phyloP scores from a whole-genome alignment of 2,329 filamentous ascomycete genomes.

The Trichoderma pleuroti region DNA sequence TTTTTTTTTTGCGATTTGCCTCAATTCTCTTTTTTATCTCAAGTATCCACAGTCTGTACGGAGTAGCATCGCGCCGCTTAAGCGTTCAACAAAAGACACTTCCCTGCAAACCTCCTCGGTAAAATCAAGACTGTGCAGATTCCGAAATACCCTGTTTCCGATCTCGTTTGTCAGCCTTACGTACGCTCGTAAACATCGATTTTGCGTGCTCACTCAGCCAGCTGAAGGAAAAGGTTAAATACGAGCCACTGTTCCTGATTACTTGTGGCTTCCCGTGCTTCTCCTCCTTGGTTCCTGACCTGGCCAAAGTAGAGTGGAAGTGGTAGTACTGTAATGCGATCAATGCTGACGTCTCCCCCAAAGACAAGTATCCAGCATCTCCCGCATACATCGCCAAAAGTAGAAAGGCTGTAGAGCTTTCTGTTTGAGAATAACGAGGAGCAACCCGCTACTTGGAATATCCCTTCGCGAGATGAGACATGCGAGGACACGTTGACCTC shows the following conservation, averaged over 20 bases:
- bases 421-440: not conserved
- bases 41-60: not conserved
- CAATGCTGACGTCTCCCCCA: not conserved
- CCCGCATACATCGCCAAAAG: constrained; percentile 1
- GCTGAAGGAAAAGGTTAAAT: constrained; percentile 14
- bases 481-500: not conserved
- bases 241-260: constrained; percentile 15
- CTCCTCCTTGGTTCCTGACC: constrained; percentile 13
- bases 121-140: not conserved
- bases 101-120: constrained; percentile 13
- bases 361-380: not conserved
- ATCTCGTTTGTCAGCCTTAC: constrained; percentile 13
- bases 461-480: constrained; percentile 2
- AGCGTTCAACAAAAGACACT: not conserved
- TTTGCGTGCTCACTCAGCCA: constrained; percentile 14
- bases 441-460: not conserved
- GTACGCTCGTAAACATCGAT: constrained; percentile 8
- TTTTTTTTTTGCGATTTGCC: not conserved
- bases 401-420: not conserved
- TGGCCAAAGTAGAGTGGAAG: not conserved
- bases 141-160: not conserved
- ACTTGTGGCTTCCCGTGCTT: not conserved
- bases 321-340: not conserved
- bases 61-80: constrained; percentile 1
- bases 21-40: not conserved